Base-by-base conservation (phyloP, 2,329 filamentous ascomycete genomes). In the Chrysoporthe puriensis region DNA sequence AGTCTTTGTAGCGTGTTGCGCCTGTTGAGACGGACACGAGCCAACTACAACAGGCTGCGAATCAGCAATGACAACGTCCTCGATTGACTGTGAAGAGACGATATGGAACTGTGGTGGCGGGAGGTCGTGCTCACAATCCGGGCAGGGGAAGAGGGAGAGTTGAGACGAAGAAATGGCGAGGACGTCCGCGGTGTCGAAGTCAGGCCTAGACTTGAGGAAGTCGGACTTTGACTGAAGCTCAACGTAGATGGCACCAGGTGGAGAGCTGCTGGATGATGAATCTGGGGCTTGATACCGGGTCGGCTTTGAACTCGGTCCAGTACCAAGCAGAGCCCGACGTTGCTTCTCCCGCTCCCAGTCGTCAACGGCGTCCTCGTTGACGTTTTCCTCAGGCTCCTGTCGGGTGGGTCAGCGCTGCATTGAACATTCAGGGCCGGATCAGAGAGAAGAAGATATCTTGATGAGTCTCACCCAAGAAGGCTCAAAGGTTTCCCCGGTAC, bases 391-490 rank as follows among this genome's bases (percentile, higher is more conserved):
- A 59, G 73, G 72, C 67, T 75, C 72, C 74, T 75, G 44, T 36
- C 8, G 44, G 42, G 57, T 32, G 13, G 52, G 54, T 66, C 63
- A 64, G 64, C 50, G 14, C n/a, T 62, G 34, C 42, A 26, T 40
- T 40, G 60, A 4, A 26, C 50, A 64, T n/a, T 16, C 48, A 16
- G 46, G 48, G 4, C 48, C 50, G 21, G 50, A 54, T 32, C 21
- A 16, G 50, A 16, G 26, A 32, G 50, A 52, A 13, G 21, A 16
- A 14, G 32, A 11, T 32, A 54, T 26, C 9, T 13, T 26, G 50
- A 9, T 40, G 52, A 44, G 4, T 40, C 34, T 40, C 79, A 84
- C 86, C 88, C 88, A 90, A 60, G 77, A 83, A 11, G 82, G 82
- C 3, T 76, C 66, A 73, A 83, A 89, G 1, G 70, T 68, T 69